Percentiles rank a stretch among this genome's conserved stretches.
Evolutionary conservation across 2,329 filamentous ascomycete genomes (phyloP).

Genomic region (Trichoderma asperellum): DNA sequence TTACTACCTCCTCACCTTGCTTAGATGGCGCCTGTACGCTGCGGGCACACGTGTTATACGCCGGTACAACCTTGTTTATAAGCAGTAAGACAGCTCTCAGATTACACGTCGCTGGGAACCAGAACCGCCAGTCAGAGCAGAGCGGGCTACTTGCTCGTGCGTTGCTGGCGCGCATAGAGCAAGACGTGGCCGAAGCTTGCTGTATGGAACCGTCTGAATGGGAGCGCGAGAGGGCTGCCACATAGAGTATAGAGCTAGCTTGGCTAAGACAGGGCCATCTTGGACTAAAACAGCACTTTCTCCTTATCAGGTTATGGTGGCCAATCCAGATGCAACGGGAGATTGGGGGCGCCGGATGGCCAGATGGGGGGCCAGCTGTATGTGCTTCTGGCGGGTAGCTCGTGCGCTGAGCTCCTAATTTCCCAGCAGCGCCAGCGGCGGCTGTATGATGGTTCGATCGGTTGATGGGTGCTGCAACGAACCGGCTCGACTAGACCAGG

Average conservation of each 20-base stretch:
- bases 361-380: neutral
- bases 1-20: constrained; percentile 6
- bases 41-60: constrained; percentile 14
- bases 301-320: constrained; percentile 27
- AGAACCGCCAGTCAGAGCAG: constrained; percentile 11
- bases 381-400: neutral
- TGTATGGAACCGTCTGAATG: constrained; percentile 1
- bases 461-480: neutral
- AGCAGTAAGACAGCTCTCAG: constrained; percentile 28
- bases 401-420: neutral
- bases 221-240: neutral
- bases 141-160: neutral
- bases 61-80: constrained; percentile 28
- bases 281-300: constrained; percentile 18
- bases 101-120: constrained; percentile 28
- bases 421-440: constrained; percentile 28
- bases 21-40: neutral
- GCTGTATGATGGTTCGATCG: constrained; percentile 16
- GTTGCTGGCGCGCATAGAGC: constrained; percentile 21
- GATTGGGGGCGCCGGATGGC: constrained; percentile 8
- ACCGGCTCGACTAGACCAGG: neutral
- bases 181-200: constrained; percentile 27
- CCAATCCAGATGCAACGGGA: constrained; percentile 18
- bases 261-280: constrained; percentile 29
- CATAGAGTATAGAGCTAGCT: constrained; percentile 23